Evolutionary conservation across 2,329 filamentous ascomycete genomes (phyloP).

Genomic region (Fusarium torulosum): DNA sequence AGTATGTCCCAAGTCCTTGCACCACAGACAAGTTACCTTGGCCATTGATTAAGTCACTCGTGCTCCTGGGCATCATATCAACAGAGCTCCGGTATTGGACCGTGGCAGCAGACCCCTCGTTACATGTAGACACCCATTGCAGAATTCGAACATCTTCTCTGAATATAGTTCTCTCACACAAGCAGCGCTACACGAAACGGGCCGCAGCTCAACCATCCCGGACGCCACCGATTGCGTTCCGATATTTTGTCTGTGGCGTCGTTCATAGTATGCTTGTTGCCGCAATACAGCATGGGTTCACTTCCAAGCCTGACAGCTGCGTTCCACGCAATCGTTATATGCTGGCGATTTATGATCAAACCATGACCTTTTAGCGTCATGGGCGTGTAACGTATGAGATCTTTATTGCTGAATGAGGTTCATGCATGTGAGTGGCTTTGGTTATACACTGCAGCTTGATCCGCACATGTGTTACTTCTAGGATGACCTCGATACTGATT

Average conservation of each 20-base stretch:
- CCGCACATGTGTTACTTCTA: conserved; percentile 2
- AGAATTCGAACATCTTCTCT: conserved; percentile 7
- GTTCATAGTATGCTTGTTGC: conserved; percentile 13
- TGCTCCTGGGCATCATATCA: background rate
- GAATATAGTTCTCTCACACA: conserved; percentile 2
- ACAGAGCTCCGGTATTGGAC: background rate
- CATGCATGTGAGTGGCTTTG: conserved; percentile 6
- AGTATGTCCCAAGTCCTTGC: background rate
- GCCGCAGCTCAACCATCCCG: conserved; percentile 6
- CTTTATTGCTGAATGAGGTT: conserved; percentile 13
- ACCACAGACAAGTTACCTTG: background rate
- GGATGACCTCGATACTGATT: conserved; percentile 4
- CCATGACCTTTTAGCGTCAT: background rate
- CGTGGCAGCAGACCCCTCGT: background rate
- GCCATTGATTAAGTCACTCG: background rate
- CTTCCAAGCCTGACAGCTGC: conserved; percentile 16
- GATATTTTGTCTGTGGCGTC: conserved; percentile 11
- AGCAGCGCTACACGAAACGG: conserved; percentile 24
- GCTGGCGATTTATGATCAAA: conserved; percentile 1
- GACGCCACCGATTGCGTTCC: conserved; percentile 6
- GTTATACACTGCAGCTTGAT: conserved; percentile 4
- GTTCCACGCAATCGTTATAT: conserved; percentile 28
- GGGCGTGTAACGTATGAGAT: conserved; percentile 21
- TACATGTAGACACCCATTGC: background rate
- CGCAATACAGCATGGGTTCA: conserved; percentile 16